Conservation (phyloP, 106 monocot genomes). For the Narthecium ossifragum region DNA sequence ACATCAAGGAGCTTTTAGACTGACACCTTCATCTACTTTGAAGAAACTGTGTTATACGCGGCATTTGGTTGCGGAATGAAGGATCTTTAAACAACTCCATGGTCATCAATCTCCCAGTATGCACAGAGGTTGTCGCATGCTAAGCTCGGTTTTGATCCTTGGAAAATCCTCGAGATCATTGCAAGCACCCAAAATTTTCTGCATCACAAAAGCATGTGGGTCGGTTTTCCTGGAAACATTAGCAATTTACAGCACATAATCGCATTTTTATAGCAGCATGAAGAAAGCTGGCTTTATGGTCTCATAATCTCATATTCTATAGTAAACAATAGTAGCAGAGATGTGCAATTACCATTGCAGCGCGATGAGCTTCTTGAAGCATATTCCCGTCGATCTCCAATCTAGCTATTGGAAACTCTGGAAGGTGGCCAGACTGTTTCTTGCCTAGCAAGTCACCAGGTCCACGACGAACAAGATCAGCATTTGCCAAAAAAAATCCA, state of each 20-base stretch:
- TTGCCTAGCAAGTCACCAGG: slow-evolving; percentile 95
- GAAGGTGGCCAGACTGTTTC: slow-evolving; percentile 96
- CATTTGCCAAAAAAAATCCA: slow-evolving; percentile 87
- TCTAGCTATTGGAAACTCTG: slow-evolving; percentile 93
- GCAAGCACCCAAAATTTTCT: slow-evolving; percentile 68
- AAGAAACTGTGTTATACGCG: too few relatives aligned
- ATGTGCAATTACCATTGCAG: slow-evolving; percentile 78
- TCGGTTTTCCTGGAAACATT: too few relatives aligned
- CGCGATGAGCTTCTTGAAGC: slow-evolving; percentile 88
- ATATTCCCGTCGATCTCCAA: slow-evolving; percentile 92
- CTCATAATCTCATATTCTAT: too few relatives aligned
- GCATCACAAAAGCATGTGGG: slow-evolving; percentile 11
- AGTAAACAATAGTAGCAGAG: too few relatives aligned
- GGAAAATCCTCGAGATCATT: slow-evolving; percentile 66
- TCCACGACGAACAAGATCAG: slow-evolving; percentile 83
- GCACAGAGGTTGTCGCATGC: slow-evolving; percentile 92
- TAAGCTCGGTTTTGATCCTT: slow-evolving; percentile 74
- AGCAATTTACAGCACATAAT: too few relatives aligned
- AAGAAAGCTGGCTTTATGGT: too few relatives aligned
- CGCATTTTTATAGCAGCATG: too few relatives aligned
- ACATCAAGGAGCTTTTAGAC: too few relatives aligned
- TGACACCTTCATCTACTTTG: too few relatives aligned
- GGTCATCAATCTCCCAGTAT: slow-evolving; percentile 88
- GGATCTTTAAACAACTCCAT: too few relatives aligned
- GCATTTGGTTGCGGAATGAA: too few relatives aligned